Base-by-base conservation (phyloP, 805 yeast genomes). In the Komagataella populi region DNA sequence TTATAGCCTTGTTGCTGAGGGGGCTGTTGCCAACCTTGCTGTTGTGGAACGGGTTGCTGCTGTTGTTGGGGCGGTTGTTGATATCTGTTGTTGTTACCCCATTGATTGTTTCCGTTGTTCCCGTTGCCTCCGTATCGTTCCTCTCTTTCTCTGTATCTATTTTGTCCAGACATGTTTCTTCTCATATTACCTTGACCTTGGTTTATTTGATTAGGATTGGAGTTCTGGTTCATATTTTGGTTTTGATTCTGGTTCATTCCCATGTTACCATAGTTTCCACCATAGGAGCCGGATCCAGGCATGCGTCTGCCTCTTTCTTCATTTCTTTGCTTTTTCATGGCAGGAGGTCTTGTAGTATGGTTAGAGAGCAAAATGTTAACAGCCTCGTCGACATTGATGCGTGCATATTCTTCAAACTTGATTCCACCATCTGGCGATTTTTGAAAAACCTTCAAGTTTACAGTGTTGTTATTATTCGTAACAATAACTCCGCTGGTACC, bases 371-470 rank as follows among this genome's bases (percentile, higher is more conserved):
- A 56, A 18, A 84, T 65, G 48, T 79, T 80, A 12, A 83, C 74
- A 0, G 90, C 90, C 47, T 78, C 83, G 44, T 78, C 78, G 7
- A 80, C 68, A 3, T 81, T 80, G n/a, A 88, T 72, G 48, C 78
- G 76, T 3, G 83, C 74, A 60, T 88, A 89, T 60, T 89, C 96
- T 59, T 88, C 96, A 63, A 84, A 90, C 56, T 80, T 80, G 7
- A 87, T 78, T 14, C 86, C 86, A 6, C 89, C 90, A 58, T 80
- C 83, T 0, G 77, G 65, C 1, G 84, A 76, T 45, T 72, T 74
- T 59, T 85, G 85, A 62, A 84, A 90, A 1, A 84, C 76, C 63
- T 84, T 90, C 12, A 87, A 68, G 59, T 86, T 88, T 20, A 88
- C 74, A 47, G 70, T 70, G 23, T 70, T 70, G n/a, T 70, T 63